Evolutionary conservation across 2,329 filamentous ascomycete species (phyloP).

Genomic region (Onygenales sp.): DNA sequence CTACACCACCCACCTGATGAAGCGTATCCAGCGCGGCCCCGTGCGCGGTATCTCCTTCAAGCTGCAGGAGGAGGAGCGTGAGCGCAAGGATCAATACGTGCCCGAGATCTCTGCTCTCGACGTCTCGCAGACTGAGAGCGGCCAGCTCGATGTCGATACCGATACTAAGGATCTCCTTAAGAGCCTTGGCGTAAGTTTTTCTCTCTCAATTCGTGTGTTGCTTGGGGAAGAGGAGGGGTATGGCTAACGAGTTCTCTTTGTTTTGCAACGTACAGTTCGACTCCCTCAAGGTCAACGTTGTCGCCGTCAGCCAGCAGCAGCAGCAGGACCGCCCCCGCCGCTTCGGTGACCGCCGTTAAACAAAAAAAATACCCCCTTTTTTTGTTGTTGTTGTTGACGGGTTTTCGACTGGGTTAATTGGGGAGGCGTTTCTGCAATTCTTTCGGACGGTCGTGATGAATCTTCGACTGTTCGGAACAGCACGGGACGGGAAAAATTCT

Average conservation of each 20-base stretch:
- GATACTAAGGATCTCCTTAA: conserved; percentile 99
- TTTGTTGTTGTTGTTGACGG: background rate
- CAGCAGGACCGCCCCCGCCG: conserved; percentile 69
- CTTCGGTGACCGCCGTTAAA: conserved; percentile 42
- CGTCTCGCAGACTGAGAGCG: conserved; percentile 88
- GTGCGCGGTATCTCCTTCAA: conserved; percentile 99
- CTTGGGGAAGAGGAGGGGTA: background rate
- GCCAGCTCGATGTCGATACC: conserved; percentile 86
- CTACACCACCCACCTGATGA: conserved; percentile 98
- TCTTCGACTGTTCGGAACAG: background rate
- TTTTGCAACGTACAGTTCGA: conserved; percentile 62
- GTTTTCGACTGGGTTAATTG: conserved; percentile 3
- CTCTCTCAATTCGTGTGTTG: background rate
- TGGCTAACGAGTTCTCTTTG: conserved; percentile 20
- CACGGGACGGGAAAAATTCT: background rate
- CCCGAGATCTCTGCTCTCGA: conserved; percentile 98
- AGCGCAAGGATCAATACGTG: conserved; percentile 99
- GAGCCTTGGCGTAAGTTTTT: conserved; percentile 82
- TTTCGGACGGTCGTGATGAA: background rate
- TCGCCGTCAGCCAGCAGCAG: conserved; percentile 83
- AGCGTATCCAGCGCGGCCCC: conserved; percentile 98
- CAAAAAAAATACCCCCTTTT: background rate
- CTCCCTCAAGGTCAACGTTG: conserved; percentile 91
- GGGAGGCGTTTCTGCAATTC: background rate
- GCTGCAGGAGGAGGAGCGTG: conserved; percentile 99